Conservation (phyloP, 768 basidiomycete genomes). For the Hygrophoropsis aurantiaca region DNA sequence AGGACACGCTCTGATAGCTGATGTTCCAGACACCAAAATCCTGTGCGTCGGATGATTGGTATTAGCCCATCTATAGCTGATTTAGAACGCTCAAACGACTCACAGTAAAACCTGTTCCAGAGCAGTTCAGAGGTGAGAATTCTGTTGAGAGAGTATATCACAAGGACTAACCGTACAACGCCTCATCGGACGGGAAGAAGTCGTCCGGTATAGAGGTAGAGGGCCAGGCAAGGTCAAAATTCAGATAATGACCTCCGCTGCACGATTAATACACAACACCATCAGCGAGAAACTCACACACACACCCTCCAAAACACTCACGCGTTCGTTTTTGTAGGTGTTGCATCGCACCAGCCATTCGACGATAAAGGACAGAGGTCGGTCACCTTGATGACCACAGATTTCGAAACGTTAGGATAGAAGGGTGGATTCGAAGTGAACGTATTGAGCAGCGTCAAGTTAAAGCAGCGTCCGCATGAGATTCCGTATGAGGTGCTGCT, state of each 20-base stretch:
- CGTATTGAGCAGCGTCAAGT: conserved; percentile 70
- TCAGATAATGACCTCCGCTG: conserved; percentile 69
- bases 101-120: conserved; percentile 38
- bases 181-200: conserved; percentile 74
- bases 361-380: conserved; percentile 72
- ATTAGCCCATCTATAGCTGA: background rate
- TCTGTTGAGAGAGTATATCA: background rate
- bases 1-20: conserved; percentile 65
- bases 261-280: conserved; percentile 2
- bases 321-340: conserved; percentile 59
- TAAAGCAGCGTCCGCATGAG: conserved; percentile 77
- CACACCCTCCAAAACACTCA: conserved; percentile 39
- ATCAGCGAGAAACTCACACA: too few species aligned
- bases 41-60: conserved; percentile 29
- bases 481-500: conserved; percentile 73
- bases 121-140: background rate
- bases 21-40: conserved; percentile 90
- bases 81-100: conserved; percentile 13
- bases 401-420: conserved; percentile 57
- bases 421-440: conserved; percentile 68
- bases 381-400: conserved; percentile 73
- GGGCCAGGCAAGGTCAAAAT: conserved; percentile 83
- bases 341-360: conserved; percentile 73
- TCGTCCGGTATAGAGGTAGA: conserved; percentile 64
- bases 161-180: conserved; percentile 55